Evolutionary conservation across 345 rosid genomes (phyloP), one percentile per base, ranked within the genome.

Genomic region (Anastatica hierochuntica): DNA sequence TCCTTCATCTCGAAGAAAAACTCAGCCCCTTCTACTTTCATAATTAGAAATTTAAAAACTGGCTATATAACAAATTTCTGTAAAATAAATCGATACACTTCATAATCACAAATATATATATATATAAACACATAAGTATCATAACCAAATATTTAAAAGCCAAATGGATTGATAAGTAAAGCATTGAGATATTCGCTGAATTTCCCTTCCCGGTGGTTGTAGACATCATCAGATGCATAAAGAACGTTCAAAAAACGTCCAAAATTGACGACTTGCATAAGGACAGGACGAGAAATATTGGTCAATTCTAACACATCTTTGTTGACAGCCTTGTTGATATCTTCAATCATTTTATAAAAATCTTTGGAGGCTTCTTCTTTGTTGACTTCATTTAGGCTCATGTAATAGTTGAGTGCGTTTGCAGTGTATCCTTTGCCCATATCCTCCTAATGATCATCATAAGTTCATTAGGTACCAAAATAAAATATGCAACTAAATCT

Each of bases 361-460:
- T 37, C 14, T 38, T 0, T 12, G 8, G 2, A 13, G 6, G 55
- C 62, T 45, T 55, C 42, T 24, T 64, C 69, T 55, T 55, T 29
- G 0, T 43, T 45, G 2, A 47, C 17, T 45, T 37, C 55, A 14
- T 55, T 38, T 19, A 37, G 30, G 24, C 39, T 55, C 21, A 64
- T 64, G 26, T 55, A 64, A 21, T 29, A 54, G 53, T 45, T 46
- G 2, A 55, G 7, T 21, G 42, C 56, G 14, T 45, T 53, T 19
- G 48, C 47, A 13, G 50, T 40, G 18, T 64, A 47, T 3, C 69
- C 62, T 46, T 33, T 55, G 1, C 48, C 36, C 46, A 44, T 56
- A 74, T 68, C 63, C 64, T 74, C 78, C 61, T 52, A 24, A 61
- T 24, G 6, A 3, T 49, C 14, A 44, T 2, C 3, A 24, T 3